Base-by-base conservation (phyloP, 306 rosid genomes). In the Lupinus albus region DNA sequence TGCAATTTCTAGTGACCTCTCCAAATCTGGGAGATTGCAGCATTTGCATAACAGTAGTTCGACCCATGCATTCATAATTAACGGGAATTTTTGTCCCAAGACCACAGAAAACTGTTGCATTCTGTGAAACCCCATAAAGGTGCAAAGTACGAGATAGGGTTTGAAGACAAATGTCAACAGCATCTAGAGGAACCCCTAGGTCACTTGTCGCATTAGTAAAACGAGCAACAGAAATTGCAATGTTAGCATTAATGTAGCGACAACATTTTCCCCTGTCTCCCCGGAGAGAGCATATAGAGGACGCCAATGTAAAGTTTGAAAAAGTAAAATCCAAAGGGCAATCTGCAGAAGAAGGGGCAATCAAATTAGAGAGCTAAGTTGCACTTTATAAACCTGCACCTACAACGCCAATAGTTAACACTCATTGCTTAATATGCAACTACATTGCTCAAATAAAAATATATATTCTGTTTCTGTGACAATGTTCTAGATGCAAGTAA, bases 241-340 rank as follows among this genome's bases (percentile, higher is more conserved):
- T 56, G 12, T 86, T 79, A 67, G 97, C 93, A 78, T 93, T 93
- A 53, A 93, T 85, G 74, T 85, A 86, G 77, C 99, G 99, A 83
- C 99, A 93, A 75, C 99, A 93, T 51, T 86, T 86, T 67, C 94
- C 96, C 58, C 99, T 79, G 65, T 88, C 87, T 49, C 77, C 76
- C 11, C 64, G 80, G 76, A 75, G 60, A 15, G 88, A 84, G 85
- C 99, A 93, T 54, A 86, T 28, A 60, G 97, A 83, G 79, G 97
- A 86, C 16, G 82, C 94, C 52, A 86, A 59, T 35, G 97, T 90
- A 57, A 88, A 81, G 81, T 93, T 93, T 76, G 96, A 88, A 69
- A 79, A 73, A 30, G 84, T 79, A 75, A 93, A 82, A 73, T 88
- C 82, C 78, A 93, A 88, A 65, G 99, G 97, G 79, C 99, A 93